A percentile compares a stretch with the other conserved stretches of the same genome.
These are phyloP conservation scores for Diphasiastrum complanatum DNA, from an alignment of 83 land plant species.

Conservation along the genomic window DNA sequence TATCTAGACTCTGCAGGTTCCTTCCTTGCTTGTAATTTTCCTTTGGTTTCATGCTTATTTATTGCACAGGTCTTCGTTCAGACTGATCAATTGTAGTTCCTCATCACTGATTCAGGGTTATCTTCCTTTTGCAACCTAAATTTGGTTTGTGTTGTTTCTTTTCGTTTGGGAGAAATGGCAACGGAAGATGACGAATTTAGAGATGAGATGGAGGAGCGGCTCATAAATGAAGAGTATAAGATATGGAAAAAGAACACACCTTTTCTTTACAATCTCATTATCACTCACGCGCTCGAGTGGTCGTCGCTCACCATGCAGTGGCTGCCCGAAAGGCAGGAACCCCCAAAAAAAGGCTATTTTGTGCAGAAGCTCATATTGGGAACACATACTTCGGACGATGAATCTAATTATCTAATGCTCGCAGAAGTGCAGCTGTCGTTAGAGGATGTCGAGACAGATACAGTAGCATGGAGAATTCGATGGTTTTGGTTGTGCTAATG, in stretches of 20 bases:
- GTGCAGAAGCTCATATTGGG: constrained; percentile 84
- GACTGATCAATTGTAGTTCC: too few relatives aligned
- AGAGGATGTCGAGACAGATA: constrained; percentile 76
- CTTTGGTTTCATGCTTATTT: too few relatives aligned
- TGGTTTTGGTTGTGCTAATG: constrained; percentile 76
- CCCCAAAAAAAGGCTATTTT: constrained; percentile 71
- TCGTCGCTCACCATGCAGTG: constrained; percentile 94
- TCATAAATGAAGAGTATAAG: constrained; percentile 98
- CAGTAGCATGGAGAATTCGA: constrained; percentile 74
- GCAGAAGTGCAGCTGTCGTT: constrained; percentile 93
- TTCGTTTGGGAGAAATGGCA: too few relatives aligned
- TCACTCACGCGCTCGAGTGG: constrained; percentile 98
- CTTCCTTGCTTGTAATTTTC: too few relatives aligned
- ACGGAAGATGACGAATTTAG: constrained; percentile 84
- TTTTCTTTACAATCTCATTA: constrained; percentile 82
- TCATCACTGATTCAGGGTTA: too few relatives aligned
- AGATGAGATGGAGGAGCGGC: constrained; percentile 83
- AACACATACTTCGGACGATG: constrained; percentile 90
- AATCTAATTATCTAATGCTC: constrained; percentile 88
- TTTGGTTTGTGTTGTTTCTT: too few relatives aligned
- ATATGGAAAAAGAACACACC: constrained; percentile 99
- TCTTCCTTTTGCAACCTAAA: too few relatives aligned
- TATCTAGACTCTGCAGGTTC: too few relatives aligned
- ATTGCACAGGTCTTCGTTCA: too few relatives aligned
- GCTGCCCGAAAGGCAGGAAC: constrained; percentile 77